These are phyloP conservation scores for Eimeria tenella DNA, from an alignment of 169 alveolate species.

Conservation along the genomic window DNA sequence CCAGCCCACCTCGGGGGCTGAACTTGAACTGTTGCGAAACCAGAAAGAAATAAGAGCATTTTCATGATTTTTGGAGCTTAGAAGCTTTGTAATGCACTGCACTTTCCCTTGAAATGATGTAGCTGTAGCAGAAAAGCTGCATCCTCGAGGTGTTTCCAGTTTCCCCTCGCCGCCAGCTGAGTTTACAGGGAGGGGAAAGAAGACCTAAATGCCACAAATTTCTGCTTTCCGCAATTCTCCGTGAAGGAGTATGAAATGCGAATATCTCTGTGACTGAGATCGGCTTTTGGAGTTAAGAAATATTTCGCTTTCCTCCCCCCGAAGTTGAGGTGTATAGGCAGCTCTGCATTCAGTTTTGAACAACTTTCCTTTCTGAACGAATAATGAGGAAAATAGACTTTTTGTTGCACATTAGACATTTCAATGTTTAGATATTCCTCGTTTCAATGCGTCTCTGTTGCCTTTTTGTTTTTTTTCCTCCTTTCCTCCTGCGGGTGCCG, in stretches of 20 bases:
- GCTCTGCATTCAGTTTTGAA: background rate
- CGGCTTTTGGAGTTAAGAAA: background rate
- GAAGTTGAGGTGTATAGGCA: conserved; percentile 39
- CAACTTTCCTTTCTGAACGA: background rate
- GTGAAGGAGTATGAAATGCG: background rate
- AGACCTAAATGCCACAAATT: background rate
- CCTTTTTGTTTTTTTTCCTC: background rate
- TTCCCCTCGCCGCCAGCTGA: background rate
- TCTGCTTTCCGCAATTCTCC: background rate
- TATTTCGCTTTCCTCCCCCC: too few relatives aligned
- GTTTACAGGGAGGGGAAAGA: background rate
- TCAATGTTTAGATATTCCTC: background rate
- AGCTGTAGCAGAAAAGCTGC: too few relatives aligned
- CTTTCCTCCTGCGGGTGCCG: background rate
- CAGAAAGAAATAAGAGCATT: too few relatives aligned
- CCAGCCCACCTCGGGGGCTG: background rate
- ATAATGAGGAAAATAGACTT: background rate
- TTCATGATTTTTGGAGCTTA: too few relatives aligned
- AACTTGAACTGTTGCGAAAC: background rate
- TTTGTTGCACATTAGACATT: background rate
- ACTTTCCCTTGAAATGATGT: too few relatives aligned
- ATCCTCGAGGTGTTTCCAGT: background rate
- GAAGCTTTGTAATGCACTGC: too few relatives aligned
- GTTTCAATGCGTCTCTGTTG: background rate
- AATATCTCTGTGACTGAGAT: background rate